A percentile compares a stretch with the other conserved stretches of the same genome.
phyloP scores from a whole-genome alignment of 1,284 basidiomycete genomes.

The Takashimella tepidaria region DNA sequence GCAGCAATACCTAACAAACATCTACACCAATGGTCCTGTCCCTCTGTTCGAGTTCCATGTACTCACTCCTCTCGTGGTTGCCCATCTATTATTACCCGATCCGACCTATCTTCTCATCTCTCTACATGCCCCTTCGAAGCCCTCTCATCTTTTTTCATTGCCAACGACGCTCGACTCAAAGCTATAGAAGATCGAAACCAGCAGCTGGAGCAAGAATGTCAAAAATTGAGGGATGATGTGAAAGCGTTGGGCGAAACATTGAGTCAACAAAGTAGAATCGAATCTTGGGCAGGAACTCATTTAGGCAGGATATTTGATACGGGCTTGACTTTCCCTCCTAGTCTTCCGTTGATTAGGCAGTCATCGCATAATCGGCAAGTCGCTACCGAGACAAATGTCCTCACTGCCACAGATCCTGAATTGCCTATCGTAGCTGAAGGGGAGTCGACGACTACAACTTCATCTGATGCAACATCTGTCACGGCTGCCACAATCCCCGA shows the following conservation, averaged over 20 bases:
- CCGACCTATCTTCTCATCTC: conserved; percentile 51
- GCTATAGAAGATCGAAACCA: conserved; percentile 49
- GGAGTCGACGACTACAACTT: no score
- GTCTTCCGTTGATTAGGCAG: background rate
- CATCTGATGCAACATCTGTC: conserved; percentile 9
- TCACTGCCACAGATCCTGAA: background rate
- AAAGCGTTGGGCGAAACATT: background rate
- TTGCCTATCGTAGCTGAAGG: no score
- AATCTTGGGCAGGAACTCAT: no score
- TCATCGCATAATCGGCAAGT: background rate
- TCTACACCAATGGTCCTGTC: conserved; percentile 32
- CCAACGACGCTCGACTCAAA: conserved; percentile 51
- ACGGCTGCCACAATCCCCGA: background rate
- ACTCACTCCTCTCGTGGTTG: conserved; percentile 56
- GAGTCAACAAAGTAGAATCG: background rate
- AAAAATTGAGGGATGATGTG: background rate
- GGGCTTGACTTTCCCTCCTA: background rate
- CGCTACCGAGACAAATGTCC: background rate
- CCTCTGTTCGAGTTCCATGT: conserved; percentile 51
- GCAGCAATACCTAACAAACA: conserved; percentile 14
- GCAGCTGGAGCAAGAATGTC: conserved; percentile 53
- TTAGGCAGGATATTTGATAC: no score
- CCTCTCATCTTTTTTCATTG: conserved; percentile 57
- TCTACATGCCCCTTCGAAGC: conserved; percentile 58
- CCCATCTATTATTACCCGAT: conserved; percentile 53